Evolutionary conservation across 2,329 filamentous ascomycete genomes (phyloP).

Genomic region (Fonsecaea multimorphosa): DNA sequence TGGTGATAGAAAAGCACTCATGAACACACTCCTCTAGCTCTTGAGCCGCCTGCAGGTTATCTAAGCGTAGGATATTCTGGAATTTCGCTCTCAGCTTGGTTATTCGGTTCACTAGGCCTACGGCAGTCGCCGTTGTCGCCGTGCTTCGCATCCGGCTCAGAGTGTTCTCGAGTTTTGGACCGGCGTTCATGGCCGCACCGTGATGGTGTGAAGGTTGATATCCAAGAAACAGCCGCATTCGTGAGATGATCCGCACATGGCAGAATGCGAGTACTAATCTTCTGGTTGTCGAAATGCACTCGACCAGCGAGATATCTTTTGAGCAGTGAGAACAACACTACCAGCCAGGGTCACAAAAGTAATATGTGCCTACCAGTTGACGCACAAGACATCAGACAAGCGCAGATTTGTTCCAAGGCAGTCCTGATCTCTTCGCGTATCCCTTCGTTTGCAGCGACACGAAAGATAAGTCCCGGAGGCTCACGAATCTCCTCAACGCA

Average conservation of each 20-base stretch:
- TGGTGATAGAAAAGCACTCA: conserved; percentile 25
- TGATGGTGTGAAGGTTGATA: background rate
- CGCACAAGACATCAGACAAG: conserved; percentile 22
- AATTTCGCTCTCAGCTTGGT: conserved; percentile 3
- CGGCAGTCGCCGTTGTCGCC: conserved; percentile 1
- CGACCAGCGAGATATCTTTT: conserved; percentile 10
- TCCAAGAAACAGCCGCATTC: conserved; percentile 16
- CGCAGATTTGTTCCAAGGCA: conserved; percentile 12
- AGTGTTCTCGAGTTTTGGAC: background rate
- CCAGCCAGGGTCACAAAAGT: background rate
- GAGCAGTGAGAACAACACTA: conserved; percentile 4
- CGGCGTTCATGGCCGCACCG: background rate
- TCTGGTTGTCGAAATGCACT: conserved; percentile 16
- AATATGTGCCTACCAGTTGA: conserved; percentile 6
- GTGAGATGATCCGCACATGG: conserved; percentile 17
- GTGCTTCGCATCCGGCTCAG: conserved; percentile 14
- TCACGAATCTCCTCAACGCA: conserved; percentile 41
- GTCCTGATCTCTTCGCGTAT: conserved; percentile 5
- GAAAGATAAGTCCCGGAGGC: conserved; percentile 12
- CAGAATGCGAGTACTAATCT: conserved; percentile 14
- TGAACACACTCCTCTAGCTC: background rate
- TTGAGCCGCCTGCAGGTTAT: background rate
- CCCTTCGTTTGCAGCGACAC: conserved; percentile 29
- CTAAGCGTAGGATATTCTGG: conserved; percentile 1
- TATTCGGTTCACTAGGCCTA: conserved; percentile 4